A percentile compares a stretch with the other conserved stretches of the same genome.
phyloP scores from a whole-genome alignment of 1,284 basidiomycete genomes.

The Austropuccinia psidii region DNA sequence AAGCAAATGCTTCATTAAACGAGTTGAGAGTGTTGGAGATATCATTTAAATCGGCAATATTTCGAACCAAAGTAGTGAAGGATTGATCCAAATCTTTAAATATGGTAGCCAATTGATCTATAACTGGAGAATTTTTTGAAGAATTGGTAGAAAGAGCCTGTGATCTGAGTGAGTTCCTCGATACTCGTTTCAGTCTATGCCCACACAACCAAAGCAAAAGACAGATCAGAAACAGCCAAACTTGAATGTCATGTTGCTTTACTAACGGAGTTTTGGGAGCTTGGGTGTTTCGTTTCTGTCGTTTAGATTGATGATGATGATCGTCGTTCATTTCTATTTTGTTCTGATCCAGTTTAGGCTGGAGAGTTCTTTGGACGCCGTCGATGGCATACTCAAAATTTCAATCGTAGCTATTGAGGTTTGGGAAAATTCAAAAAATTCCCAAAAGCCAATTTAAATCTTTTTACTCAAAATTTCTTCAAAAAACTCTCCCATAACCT shows the following conservation, averaged over 20 bases:
- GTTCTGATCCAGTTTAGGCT: too few relatives aligned
- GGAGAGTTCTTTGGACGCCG: too few relatives aligned
- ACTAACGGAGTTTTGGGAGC: background rate
- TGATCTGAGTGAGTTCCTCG: constrained; percentile 9
- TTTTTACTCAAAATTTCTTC: too few relatives aligned
- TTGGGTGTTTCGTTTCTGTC: too few relatives aligned
- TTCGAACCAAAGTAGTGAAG: constrained; percentile 9
- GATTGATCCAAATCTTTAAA: constrained; percentile 4
- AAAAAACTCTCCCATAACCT: too few relatives aligned
- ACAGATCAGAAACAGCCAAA: background rate
- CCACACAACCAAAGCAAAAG: background rate
- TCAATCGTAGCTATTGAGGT: too few relatives aligned
- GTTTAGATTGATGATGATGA: too few relatives aligned
- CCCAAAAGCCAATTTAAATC: too few relatives aligned
- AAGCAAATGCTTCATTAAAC: constrained; percentile 25
- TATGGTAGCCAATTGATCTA: background rate
- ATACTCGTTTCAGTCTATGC: constrained; percentile 13
- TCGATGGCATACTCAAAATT: too few relatives aligned
- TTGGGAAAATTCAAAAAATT: too few relatives aligned
- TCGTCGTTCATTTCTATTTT: too few relatives aligned
- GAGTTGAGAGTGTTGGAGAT: constrained; percentile 6
- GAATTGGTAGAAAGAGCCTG: constrained; percentile 6
- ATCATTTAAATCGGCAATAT: background rate
- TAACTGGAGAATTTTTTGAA: background rate
- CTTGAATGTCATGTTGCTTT: background rate